phyloP scores from a whole-genome alignment of 2,329 filamentous ascomycete genomes.

The Hysterium pulicare region DNA sequence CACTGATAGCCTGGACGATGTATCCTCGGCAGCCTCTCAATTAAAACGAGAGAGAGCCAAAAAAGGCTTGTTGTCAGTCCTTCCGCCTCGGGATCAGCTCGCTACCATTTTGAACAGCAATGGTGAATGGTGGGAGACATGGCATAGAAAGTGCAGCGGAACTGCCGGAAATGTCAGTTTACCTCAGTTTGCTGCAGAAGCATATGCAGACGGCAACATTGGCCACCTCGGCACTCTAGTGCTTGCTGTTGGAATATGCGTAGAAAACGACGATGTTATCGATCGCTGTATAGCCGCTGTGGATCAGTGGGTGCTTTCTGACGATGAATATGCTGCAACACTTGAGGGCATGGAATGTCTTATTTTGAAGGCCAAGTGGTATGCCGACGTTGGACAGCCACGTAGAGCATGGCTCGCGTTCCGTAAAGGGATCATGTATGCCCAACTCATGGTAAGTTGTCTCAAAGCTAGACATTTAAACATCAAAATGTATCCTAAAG shows the following conservation, averaged over 20 bases:
- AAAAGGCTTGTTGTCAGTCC: slow-evolving; percentile 30
- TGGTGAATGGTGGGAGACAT: slow-evolving; percentile 42
- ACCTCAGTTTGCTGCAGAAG: slow-evolving; percentile 43
- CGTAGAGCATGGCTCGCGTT: slow-evolving; percentile 53
- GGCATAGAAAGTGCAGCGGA: slow-evolving; percentile 42
- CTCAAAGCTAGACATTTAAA: background rate
- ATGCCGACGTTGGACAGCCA: slow-evolving; percentile 55
- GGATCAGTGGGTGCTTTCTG: slow-evolving; percentile 46
- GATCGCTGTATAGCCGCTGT: slow-evolving; percentile 47
- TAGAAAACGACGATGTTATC: slow-evolving; percentile 42
- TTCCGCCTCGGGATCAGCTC: slow-evolving; percentile 35
- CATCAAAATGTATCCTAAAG: background rate
- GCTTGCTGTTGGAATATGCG: slow-evolving; percentile 36
- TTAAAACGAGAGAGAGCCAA: slow-evolving; percentile 36
- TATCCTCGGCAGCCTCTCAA: slow-evolving; percentile 16
- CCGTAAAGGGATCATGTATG: slow-evolving; percentile 51
- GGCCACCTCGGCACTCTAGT: slow-evolving; percentile 37
- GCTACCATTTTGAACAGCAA: slow-evolving; percentile 32
- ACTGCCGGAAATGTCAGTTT: slow-evolving; percentile 38
- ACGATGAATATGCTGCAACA: slow-evolving; percentile 50
- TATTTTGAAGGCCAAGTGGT: slow-evolving; percentile 50
- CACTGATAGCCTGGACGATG: slow-evolving; percentile 22
- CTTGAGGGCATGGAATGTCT: slow-evolving; percentile 54
- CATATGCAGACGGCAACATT: slow-evolving; percentile 41
- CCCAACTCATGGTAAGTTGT: slow-evolving; percentile 49